Base-by-base conservation (phyloP, 2,329 filamentous ascomycete genomes). In the Herpotrichia juniperi region DNA sequence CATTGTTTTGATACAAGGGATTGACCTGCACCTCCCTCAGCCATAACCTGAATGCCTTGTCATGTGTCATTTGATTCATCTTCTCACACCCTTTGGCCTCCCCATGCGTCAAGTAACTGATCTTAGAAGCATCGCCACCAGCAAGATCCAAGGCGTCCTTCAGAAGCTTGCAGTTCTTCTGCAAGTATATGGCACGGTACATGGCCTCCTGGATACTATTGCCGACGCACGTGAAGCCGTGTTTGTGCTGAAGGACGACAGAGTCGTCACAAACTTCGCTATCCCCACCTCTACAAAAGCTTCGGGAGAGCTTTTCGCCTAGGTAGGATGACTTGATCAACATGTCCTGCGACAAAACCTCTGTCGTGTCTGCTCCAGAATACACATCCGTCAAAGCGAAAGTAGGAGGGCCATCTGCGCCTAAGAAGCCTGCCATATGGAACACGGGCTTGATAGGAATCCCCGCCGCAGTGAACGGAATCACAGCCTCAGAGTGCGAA, bases 381-480 rank as follows among this genome's bases (percentile, higher is more conserved):
- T 57, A 76, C 11, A 70, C 58, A 12, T 61, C 65, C 30, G 63
- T 66, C 32, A 62, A 52, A 14, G 63, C 46, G 14, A 66, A 67
- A 0, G 61, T 51, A 0, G 54, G 53, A 1, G 61, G 53, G 1
- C 54, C 57, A 0, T 46, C 34, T 4, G 34, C 46, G 51, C 72
- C 72, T 12, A 77, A 60, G 17, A 76, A 74, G 0, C 73, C 75
- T 0, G 68, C 75, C 76, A 77, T 78, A 54, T 78, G 75, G 42
- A 65, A 67, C 0, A 66, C 56, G 2, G 70, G 67, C 26, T 63
- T 56, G 2, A 75, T 54, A 6, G 68, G 67, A 1, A 73, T 63
- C 17, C 57, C 49, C 8, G 74, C 69, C 11, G 67, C 63, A 12
- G 64, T 67, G 52, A 75, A 79, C 0, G 76, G 74, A 6, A 78